A percentile compares a stretch with the other conserved stretches of the same genome.
Conservation (phyloP, 2,329 filamentous ascomycete genomes). For the Ceratocystiopsis minuta region DNA sequence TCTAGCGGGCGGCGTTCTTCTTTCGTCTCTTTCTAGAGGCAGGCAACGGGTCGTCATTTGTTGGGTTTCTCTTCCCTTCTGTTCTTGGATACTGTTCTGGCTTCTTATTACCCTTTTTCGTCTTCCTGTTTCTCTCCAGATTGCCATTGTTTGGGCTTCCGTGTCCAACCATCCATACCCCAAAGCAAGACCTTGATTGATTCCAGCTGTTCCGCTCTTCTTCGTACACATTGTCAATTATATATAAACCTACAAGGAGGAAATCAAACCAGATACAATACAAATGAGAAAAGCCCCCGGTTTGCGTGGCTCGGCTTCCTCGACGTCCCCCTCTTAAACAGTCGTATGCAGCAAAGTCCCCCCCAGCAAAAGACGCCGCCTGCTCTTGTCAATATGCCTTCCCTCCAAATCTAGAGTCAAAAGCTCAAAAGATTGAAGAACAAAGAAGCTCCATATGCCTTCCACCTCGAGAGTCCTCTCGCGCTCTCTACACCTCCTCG, state of each 20-base stretch:
- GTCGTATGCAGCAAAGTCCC: not conserved
- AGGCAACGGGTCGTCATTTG: not conserved
- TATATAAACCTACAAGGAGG: no score
- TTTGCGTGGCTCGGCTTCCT: not conserved
- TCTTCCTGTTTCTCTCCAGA: not conserved
- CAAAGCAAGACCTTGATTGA: no score
- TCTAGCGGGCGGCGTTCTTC: not conserved
- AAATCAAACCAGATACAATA: no score
- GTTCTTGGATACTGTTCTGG: not conserved
- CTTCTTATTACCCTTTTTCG: conserved; percentile 2
- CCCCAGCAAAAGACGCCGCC: not conserved
- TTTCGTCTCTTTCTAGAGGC: not conserved
- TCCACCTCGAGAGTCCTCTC: no score
- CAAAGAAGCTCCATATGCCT: not conserved
- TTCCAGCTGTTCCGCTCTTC: no score
- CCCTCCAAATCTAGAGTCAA: not conserved
- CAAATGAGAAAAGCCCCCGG: no score
- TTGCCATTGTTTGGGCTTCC: not conserved
- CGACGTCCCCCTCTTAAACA: no score
- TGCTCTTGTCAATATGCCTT: not conserved
- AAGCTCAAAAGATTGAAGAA: not conserved
- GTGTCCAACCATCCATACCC: not conserved
- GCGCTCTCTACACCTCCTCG: conserved; percentile 46
- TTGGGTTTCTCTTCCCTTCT: no score
- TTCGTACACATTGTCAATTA: no score